These are phyloP conservation scores for Fallopia convolvulus DNA, from an alignment of 148 eudicot species.

Conservation along the genomic window DNA sequence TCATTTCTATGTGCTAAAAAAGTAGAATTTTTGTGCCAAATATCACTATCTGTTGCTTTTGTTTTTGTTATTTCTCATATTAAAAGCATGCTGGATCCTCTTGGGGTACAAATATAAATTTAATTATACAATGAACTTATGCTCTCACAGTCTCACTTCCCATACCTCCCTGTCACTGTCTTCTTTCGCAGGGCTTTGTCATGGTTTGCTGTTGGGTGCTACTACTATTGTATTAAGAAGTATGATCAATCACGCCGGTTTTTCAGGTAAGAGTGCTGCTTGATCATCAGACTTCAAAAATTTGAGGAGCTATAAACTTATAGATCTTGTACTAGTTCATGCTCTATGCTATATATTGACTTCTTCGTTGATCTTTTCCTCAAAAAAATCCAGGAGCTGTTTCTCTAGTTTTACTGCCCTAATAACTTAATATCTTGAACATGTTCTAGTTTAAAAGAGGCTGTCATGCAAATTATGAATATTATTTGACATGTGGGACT, in stretches of 20 bases:
- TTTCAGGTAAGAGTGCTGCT: slow-evolving; percentile 53
- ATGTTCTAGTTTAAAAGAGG: not conserved
- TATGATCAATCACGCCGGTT: slow-evolving; percentile 90
- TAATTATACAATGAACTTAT: not conserved
- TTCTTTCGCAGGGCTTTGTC: slow-evolving; percentile 64
- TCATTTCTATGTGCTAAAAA: not conserved
- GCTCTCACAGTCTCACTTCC: not conserved
- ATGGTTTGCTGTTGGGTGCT: slow-evolving; percentile 99
- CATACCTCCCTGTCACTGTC: not conserved
- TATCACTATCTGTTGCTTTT: not conserved
- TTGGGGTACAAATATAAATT: not conserved
- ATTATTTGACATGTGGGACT: not conserved
- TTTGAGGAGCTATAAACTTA: not conserved
- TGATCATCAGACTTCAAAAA: not conserved
- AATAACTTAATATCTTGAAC: not conserved
- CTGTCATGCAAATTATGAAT: not conserved
- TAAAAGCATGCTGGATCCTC: not conserved
- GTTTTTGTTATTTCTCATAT: not conserved
- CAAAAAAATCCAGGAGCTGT: not conserved
- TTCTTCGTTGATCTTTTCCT: too few relatives aligned
- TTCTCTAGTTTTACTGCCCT: not conserved
- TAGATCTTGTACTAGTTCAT: not conserved
- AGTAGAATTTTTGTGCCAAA: not conserved
- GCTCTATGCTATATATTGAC: not conserved
- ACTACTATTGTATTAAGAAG: slow-evolving; percentile 90